A percentile compares a stretch with the other conserved stretches of the same genome.
These are phyloP conservation scores for Starmerella geochares DNA, from an alignment of 805 yeast genomes.

Conservation along the genomic window DNA sequence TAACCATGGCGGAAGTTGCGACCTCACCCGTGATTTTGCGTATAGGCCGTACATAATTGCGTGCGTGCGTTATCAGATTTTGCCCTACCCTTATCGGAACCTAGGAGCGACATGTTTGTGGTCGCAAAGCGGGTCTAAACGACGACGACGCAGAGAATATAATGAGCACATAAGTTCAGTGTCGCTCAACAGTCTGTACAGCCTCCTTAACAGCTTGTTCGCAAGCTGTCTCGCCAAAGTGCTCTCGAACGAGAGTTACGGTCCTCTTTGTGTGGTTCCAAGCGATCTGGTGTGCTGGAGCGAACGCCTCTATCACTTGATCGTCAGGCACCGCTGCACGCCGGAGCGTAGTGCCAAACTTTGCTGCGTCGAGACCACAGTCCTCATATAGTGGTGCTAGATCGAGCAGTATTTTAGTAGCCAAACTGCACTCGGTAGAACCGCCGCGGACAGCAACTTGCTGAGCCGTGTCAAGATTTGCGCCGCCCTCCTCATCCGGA, in stretches of 20 bases:
- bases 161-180: background rate
- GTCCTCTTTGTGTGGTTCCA: background rate
- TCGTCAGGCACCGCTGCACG: background rate
- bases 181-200: background rate
- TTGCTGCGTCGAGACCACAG: background rate
- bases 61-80: conserved; percentile 2
- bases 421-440: background rate
- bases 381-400: background rate
- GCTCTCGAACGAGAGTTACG: background rate
- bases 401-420: background rate
- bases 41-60: background rate
- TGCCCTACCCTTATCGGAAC: background rate
- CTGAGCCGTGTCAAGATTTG: background rate
- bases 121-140: too few species aligned
- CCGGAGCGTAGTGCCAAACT: background rate
- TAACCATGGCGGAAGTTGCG: background rate
- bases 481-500: background rate
- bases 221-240: background rate
- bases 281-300: background rate
- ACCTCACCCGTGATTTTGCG: conserved; percentile 2
- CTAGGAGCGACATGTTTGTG: too few species aligned
- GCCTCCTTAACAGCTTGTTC: background rate
- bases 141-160: background rate
- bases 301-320: background rate
- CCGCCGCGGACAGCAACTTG: too few species aligned